Evolutionary conservation across 2,329 filamentous ascomycete genomes (phyloP), one percentile per base, ranked within the genome.

Genomic region (Fusarium oligoseptatum): DNA sequence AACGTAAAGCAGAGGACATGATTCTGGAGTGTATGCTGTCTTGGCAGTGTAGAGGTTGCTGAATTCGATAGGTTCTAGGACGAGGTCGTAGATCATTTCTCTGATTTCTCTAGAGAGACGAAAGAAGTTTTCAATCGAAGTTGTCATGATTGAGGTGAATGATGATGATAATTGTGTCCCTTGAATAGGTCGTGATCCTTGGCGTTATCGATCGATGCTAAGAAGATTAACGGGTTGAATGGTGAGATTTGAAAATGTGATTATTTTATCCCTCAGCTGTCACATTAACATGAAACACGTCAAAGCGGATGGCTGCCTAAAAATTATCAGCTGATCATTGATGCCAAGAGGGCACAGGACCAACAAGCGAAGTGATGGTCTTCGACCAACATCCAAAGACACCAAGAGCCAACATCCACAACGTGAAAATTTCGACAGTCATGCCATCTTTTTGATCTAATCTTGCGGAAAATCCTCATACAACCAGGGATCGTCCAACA

Each of bases 401-500:
- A n/a, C n/a, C 15, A 52, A 29, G 15, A 52, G 45, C 12, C 22
- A 22, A 22, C 22, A 22, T 22, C 22, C 22, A 22, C 22, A 3
- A 22, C 22, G 22, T 22, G 22, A 22, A 22, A 22, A 22, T 22
- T 22, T 22, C 3, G 22, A 22, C 22, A 22, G 22, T 27, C 45
- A 50, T 50, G 45, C 2, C 45, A 50, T 50, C 22, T 27, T 50
- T 50, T 27, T 50, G 8, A 3, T 4, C 56, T 67, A 67, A 17
- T 43, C 29, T 37, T 67, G 65, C 7, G 58, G 39, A 14, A 57
- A 70, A 64, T 70, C 43, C 50, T 70, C 60, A 14, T 68, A 57
- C 5, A 70, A 20, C 68, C 55, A 70, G 5, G 60, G 65, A n/a
- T 61, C 65, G 27, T 70, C 60, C 8, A 70, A 45, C 20, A 71